phyloP scores from a whole-genome alignment of 441 rosid genomes.

The Raphanus hybrid region DNA sequence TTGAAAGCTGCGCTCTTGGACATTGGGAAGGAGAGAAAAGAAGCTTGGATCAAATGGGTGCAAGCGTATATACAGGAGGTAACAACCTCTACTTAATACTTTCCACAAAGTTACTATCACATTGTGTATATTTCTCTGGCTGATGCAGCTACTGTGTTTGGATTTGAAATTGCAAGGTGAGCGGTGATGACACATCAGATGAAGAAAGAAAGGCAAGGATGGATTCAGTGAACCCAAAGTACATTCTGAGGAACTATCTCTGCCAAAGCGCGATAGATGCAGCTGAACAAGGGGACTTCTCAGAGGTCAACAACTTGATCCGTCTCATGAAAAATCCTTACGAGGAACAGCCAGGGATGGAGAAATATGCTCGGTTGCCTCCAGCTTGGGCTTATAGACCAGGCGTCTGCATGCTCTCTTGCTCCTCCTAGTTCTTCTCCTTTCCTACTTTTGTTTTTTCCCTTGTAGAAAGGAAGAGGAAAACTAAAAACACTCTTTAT shows the following conservation, averaged over 20 bases:
- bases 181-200: conserved; percentile 66
- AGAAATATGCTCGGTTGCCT: conserved; percentile 93
- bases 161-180: conserved; percentile 54
- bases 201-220: conserved; percentile 81
- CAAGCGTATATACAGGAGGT: conserved; percentile 89
- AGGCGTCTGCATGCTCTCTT: conserved; percentile 98
- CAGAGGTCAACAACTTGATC: conserved; percentile 77
- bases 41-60: conserved; percentile 93
- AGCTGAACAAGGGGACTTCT: conserved; percentile 86
- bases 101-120: no score
- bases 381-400: conserved; percentile 99
- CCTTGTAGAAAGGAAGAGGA: conserved; percentile 29
- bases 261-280: conserved; percentile 94
- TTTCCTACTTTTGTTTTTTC: conserved; percentile 28
- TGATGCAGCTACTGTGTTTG: conserved; percentile 59
- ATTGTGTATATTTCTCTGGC: conserved; percentile 49
- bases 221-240: conserved; percentile 90
- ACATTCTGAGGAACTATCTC: conserved; percentile 83
- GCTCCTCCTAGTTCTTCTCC: conserved; percentile 69
- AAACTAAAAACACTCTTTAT: conserved; percentile 6
- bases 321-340: conserved; percentile 81
- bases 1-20: conserved; percentile 89
- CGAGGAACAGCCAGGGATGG: conserved; percentile 95
- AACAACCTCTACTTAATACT: no score
- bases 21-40: conserved; percentile 95